Base-by-base conservation (phyloP, 2,329 filamentous ascomycete genomes). In the Amphichorda felina region DNA sequence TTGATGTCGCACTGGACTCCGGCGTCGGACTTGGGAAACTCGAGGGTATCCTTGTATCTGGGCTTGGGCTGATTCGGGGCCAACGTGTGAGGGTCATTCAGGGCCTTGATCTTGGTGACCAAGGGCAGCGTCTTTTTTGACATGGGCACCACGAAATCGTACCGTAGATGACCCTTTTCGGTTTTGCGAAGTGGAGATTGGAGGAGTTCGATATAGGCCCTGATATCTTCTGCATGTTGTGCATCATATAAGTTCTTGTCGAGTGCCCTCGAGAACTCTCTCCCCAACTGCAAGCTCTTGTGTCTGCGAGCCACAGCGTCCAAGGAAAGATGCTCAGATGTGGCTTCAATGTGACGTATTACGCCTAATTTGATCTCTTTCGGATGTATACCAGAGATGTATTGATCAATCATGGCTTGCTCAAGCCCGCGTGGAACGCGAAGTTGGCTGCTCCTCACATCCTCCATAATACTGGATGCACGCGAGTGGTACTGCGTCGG, bases 1-100 rank as follows among this genome's bases (percentile, higher is more conserved):
- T 94, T 94, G 64, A 95, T 85, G 51, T 94, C 86, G 52, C 84
- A 91, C 51, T 88, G 83, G 11, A 89, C 82, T n/a, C 86, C 86
- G 19, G 81, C 72, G 4, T 79, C 79, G 8, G 65, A 63, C 49
- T 84, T 84, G 5, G 83, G 82, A 39, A 89, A 89, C 53, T 91
- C 85, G 2, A 93, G 70, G 17, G 64, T 63, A 46, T 79, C 70
- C 39, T 59, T 61, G 50, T 71, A 72, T 43, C 76, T 67, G 16
- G 19, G 8, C 38, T 63, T 63, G 5, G 69, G 61, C 41, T 70
- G 67, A 48, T 70, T 67, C 7, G 64, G 61, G 3, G 59, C 45
- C 45, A 71, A 55, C 29, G 56, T 61, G n/a, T 66, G 57, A 34
- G 73, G 72, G 39, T 72, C 63, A 4, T 59, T 54, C 10, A 76